Evolutionary conservation across 2,329 filamentous ascomycete genomes (phyloP).

Genomic region (Ophidiomyces ophidiicola): DNA sequence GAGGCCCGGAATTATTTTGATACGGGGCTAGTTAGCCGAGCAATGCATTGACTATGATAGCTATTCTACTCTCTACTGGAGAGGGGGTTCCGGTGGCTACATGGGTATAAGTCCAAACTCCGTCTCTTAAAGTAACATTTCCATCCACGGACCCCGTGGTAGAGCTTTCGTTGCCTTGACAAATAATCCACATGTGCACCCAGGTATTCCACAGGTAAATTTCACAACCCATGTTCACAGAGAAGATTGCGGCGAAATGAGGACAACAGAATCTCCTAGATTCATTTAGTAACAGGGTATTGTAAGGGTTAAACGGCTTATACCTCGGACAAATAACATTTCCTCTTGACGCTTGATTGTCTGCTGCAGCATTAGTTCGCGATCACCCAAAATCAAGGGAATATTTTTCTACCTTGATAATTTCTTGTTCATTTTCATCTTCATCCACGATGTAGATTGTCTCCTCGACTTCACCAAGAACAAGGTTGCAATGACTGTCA

Average conservation of each 20-base stretch:
- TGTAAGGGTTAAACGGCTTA: slow-evolving; percentile 20
- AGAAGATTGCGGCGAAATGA: slow-evolving; percentile 51
- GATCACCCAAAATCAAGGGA: neutral
- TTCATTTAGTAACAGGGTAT: slow-evolving; percentile 16
- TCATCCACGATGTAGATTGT: slow-evolving; percentile 91
- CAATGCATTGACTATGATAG: no score
- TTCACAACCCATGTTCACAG: slow-evolving; percentile 15
- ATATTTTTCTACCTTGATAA: slow-evolving; percentile 48
- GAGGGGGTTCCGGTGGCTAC: no score
- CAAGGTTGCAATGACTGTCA: slow-evolving; percentile 94
- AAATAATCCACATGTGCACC: no score
- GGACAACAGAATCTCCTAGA: slow-evolving; percentile 58
- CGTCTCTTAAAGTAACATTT: no score
- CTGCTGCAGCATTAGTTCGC: slow-evolving; percentile 33
- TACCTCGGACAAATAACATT: slow-evolving; percentile 96
- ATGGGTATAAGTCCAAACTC: no score
- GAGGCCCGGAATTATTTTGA: no score
- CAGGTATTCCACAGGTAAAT: no score
- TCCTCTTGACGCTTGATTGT: slow-evolving; percentile 94
- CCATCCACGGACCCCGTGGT: no score
- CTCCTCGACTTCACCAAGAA: slow-evolving; percentile 92
- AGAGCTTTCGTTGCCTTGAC: no score
- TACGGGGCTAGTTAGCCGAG: no score
- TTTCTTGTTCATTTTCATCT: slow-evolving; percentile 62
- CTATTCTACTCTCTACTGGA: no score